phyloP scores from a whole-genome alignment of 495 filamentous ascomycete genomes.

The Staphylotrichum longicolle region DNA sequence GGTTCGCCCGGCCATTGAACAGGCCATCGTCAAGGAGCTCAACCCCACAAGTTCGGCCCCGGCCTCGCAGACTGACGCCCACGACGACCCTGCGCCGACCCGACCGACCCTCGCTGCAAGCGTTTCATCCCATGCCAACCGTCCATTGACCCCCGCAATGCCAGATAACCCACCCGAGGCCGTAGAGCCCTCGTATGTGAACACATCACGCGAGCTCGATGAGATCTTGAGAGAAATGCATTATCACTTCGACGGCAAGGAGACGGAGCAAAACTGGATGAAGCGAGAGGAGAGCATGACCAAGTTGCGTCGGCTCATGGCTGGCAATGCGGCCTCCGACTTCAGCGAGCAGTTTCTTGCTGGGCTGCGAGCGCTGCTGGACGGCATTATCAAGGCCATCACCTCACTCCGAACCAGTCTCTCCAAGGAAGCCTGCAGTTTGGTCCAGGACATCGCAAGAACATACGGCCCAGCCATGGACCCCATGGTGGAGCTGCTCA shows the following conservation, averaged over 20 bases:
- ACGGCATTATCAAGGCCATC: constrained; percentile 85
- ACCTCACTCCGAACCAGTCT: constrained; percentile 86
- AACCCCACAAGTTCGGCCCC: constrained; percentile 54
- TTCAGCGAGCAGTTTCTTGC: constrained; percentile 66
- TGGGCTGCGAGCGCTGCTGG: constrained; percentile 69
- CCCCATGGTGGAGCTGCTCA: constrained; percentile 82
- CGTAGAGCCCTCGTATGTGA: constrained; percentile 76
- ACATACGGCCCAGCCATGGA: constrained; percentile 76
- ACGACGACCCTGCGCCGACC: constrained; percentile 40
- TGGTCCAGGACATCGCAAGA: constrained; percentile 82
- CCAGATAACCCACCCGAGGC: constrained; percentile 60
- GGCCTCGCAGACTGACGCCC: constrained; percentile 40
- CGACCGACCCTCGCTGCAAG: constrained; percentile 48
- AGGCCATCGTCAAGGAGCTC: constrained; percentile 71
- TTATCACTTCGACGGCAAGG: constrained; percentile 78
- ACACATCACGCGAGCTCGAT: constrained; percentile 78
- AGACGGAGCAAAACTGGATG: constrained; percentile 88
- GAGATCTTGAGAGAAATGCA: constrained; percentile 79
- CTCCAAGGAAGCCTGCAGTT: constrained; percentile 75
- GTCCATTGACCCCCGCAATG: constrained; percentile 49
- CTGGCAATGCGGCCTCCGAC: constrained; percentile 79
- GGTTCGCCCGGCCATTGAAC: constrained; percentile 79
- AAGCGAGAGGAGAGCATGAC: constrained; percentile 74
- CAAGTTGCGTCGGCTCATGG: constrained; percentile 71
- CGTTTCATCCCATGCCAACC: constrained; percentile 49